Evolutionary conservation across 2,329 filamentous ascomycete genomes (phyloP), one percentile per base, ranked within the genome.

Genomic region (Stachybotrys chartarum): DNA sequence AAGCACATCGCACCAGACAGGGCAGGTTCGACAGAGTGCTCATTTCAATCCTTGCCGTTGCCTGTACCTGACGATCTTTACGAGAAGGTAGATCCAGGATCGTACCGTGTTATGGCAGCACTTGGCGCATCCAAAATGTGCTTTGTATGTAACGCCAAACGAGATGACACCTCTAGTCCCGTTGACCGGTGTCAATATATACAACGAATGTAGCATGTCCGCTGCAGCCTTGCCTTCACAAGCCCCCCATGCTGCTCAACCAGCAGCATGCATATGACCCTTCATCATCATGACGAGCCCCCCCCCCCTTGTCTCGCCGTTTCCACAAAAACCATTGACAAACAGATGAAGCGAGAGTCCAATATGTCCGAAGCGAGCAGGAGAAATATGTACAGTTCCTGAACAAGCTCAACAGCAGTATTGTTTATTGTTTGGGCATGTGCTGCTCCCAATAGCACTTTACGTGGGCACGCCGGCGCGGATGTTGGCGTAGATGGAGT

Each of bases 401-500:
- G n/a, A n/a, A 44, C n/a, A 44, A 17, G 18, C 16, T 47, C 10
- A n/a, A n/a, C 45, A 47, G n/a, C 45, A 17, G 17, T 42, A 3
- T 47, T 8, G 8, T 47, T 47, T 42, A 3, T 47, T 8, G 8
- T 47, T 47, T n/a, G 8, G n/a, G 45, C 8, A 14, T 10, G 35
- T 6, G 3, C 35, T 42, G 3, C 5, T 14, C 35, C n/a, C 45
- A 14, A 6, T 4, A 12, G 17, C n/a, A 17, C n/a, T 24, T 47
- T 24, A 47, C 16, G 45, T 35, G 18, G 31, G 17, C 55, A 63
- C 59, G 10, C 58, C 57, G 16, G 51, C 54, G 39, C 52, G 60
- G 52, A 86, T 70, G 63, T 86, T 86, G 50, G 73, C 74, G 62
- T 83, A 86, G 61, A 77, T 71, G 55, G 78, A 83, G 44, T 69